phyloP scores from a whole-genome alignment of 306 rosid species.

The Hylodesmum podocarpum region DNA sequence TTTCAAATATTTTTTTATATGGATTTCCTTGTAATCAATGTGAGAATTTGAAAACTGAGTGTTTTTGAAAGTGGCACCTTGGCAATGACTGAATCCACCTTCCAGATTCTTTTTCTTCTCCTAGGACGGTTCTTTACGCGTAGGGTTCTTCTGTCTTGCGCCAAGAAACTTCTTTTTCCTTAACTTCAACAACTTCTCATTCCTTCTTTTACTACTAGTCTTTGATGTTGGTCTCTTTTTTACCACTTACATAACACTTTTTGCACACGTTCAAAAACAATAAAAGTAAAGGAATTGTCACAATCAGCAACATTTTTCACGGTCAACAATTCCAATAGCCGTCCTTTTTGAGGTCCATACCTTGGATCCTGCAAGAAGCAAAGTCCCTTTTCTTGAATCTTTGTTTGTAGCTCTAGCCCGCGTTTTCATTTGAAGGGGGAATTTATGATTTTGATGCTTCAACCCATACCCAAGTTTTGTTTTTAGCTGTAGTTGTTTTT shows the following conservation, averaged over 20 bases:
- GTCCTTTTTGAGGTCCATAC: slow-evolving; percentile 29
- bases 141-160: slow-evolving; percentile 22
- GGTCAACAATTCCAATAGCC: slow-evolving; percentile 44
- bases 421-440: slow-evolving; percentile 19
- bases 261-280: not conserved
- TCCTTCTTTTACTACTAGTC: not conserved
- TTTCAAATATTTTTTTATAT: not conserved
- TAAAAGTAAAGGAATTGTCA: not conserved
- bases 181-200: not conserved
- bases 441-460: slow-evolving; percentile 23
- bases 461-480: not conserved
- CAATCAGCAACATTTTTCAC: slow-evolving; percentile 20
- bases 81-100: slow-evolving; percentile 21
- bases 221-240: slow-evolving; percentile 1
- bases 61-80: slow-evolving; percentile 1
- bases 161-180: slow-evolving; percentile 28
- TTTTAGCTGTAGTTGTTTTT: not conserved
- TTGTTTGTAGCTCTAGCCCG: slow-evolving; percentile 16
- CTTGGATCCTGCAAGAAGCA: slow-evolving; percentile 59
- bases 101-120: slow-evolving; percentile 16
- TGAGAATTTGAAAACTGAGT: not conserved
- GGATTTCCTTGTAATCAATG: not conserved
- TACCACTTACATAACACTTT: not conserved
- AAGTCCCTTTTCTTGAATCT: slow-evolving; percentile 24
- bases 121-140: slow-evolving; percentile 34